phyloP scores from a whole-genome alignment of 192 early-diverging fungal genomes.

The Mycoemilia scoparia region DNA sequence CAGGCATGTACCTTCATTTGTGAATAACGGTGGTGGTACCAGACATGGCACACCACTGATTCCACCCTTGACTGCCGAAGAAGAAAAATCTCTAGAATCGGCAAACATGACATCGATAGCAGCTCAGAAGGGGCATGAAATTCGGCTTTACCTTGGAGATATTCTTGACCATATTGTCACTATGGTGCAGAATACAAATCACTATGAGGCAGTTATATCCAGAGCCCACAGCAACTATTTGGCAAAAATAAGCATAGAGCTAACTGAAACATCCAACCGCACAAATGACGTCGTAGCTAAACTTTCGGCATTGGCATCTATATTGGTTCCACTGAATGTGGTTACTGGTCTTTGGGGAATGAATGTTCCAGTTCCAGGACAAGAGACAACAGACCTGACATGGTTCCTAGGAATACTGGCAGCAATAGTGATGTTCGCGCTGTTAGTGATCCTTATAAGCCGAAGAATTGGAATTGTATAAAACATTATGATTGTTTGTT shows the following conservation, averaged over 20 bases:
- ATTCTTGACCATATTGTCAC: slow-evolving; percentile 66
- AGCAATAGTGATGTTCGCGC: no score
- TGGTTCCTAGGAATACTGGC: slow-evolving; percentile 26
- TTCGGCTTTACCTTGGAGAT: slow-evolving; percentile 55
- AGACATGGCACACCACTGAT: no score
- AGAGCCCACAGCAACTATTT: slow-evolving; percentile 59
- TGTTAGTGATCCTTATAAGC: no score
- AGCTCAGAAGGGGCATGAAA: slow-evolving; percentile 38
- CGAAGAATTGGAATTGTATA: no score
- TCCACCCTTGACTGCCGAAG: no score
- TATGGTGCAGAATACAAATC: slow-evolving; percentile 58
- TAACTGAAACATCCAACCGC: slow-evolving; percentile 52
- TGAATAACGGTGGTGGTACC: no score
- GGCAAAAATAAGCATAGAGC: slow-evolving; percentile 57
- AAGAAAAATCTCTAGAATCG: no score
- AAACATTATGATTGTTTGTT: no score
- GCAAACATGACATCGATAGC: no score
- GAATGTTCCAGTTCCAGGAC: slow-evolving; percentile 31
- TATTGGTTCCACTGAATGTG: slow-evolving; percentile 80
- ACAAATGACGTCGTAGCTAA: slow-evolving; percentile 79
- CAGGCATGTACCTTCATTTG: no score
- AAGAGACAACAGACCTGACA: slow-evolving; percentile 18
- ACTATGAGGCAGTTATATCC: slow-evolving; percentile 51
- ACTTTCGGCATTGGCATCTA: slow-evolving; percentile 72
- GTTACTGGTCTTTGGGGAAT: slow-evolving; percentile 61